A percentile compares a stretch with the other conserved stretches of the same genome.
These are phyloP conservation scores for Suillus decipiens DNA, from an alignment of 768 basidiomycete species.

Conservation along the genomic window DNA sequence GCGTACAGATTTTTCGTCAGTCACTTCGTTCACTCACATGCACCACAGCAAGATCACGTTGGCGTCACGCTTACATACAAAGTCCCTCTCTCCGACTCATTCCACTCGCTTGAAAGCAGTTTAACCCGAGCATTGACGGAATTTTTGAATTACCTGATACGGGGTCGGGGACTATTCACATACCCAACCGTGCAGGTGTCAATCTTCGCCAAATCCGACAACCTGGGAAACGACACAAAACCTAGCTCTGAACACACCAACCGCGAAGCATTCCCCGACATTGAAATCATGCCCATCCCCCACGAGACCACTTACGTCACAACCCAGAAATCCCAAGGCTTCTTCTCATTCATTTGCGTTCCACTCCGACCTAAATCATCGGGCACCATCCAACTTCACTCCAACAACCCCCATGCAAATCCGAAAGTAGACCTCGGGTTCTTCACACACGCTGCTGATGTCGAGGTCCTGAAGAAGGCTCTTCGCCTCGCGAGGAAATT, in stretches of 20 bases:
- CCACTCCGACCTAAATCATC: slow-evolving; percentile 24
- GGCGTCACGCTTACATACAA: slow-evolving; percentile 36
- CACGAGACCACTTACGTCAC: slow-evolving; percentile 11
- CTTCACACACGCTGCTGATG: slow-evolving; percentile 1
- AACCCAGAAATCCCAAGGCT: slow-evolving; percentile 22
- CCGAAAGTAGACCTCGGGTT: slow-evolving; percentile 20
- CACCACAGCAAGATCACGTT: slow-evolving; percentile 40
- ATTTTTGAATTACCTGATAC: slow-evolving; percentile 34
- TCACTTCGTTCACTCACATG: not conserved
- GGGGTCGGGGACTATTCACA: slow-evolving; percentile 36
- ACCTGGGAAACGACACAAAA: slow-evolving; percentile 17
- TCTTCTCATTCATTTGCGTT: slow-evolving; percentile 26
- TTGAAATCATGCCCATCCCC: slow-evolving; percentile 40
- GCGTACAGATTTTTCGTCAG: slow-evolving; percentile 3
- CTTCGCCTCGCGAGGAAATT: slow-evolving; percentile 16
- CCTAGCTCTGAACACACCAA: slow-evolving; percentile 16
- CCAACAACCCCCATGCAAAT: slow-evolving; percentile 18
- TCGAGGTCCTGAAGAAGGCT: slow-evolving; percentile 25
- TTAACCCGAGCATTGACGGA: slow-evolving; percentile 33
- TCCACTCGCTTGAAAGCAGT: slow-evolving; percentile 27
- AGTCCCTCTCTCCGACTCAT: slow-evolving; percentile 34
- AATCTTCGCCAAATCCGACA: slow-evolving; percentile 34
- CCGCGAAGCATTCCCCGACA: slow-evolving; percentile 36
- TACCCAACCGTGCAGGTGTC: slow-evolving; percentile 32
- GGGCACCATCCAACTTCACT: slow-evolving; percentile 23